Evolutionary conservation across 2,329 filamentous ascomycete genomes (phyloP), one percentile per base, ranked within the genome.

Genomic region (Knufia fluminis): DNA sequence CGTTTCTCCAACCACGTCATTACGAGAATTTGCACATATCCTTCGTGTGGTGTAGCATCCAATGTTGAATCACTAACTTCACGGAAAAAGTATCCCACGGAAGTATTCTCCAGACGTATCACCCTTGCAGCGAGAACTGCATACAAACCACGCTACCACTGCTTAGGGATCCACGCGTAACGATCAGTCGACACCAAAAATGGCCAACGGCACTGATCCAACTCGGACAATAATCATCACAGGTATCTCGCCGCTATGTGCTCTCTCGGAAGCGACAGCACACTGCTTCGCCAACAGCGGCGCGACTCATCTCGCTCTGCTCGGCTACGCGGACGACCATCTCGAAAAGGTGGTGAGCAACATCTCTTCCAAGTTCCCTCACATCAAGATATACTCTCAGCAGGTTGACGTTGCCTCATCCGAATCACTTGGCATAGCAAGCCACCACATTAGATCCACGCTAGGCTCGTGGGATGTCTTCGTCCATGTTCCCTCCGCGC

Each of bases 391-490:
- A 2, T 52, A 74, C 1, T 60, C 61, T 0, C 54, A 78, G 3
- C 55, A 61, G 16, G 56, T 74, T 1, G 73, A 76, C 54, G 64
- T 77, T 3, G 68, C 67, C 0, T 60, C 65, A 24, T 52, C 63
- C 28, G 54, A 61, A 1, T 66, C 60, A 19, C 68, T 74, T 1
- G 59, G 60, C 16, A 38, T 49, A 0, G 68, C 67, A 8, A 67
- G 63, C 1, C 53, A 62, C 10, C 43, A 60, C 9, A 59, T 73
- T 7, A 52, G 63, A 10, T 17, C 54, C 12, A 47, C 52, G 0
- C 66, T 68, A 38, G 62, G 52, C 2, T 52, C 60, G 3, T 61
- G 76, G 8, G 71, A 76, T 50, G 62, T 75, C 36, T 62, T 77
- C 1, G 71, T 70, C 0, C 28, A 50, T 23, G 20, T 17, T 10